Percentiles rank a stretch among this genome's conserved stretches.
Evolutionary conservation across 176 grass and related monocot species (phyloP).

Genomic region (Luzula sylvatica): DNA sequence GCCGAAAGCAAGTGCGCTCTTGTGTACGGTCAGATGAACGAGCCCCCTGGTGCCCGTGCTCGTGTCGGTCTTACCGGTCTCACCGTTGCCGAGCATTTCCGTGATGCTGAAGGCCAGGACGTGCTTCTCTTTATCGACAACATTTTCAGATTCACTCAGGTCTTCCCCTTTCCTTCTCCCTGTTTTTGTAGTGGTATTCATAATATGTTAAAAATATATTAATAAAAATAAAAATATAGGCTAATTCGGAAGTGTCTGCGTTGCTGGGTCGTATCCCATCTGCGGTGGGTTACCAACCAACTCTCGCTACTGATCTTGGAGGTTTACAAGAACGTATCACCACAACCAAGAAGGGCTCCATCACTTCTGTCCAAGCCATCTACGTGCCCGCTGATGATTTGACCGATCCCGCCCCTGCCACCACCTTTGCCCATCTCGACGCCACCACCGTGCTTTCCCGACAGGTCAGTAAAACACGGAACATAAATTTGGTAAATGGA

Average conservation of each 20-base stretch:
- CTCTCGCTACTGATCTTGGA: constrained; percentile 92
- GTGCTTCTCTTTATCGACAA: constrained; percentile 98
- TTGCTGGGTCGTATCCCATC: constrained; percentile 93
- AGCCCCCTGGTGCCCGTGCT: constrained; percentile 94
- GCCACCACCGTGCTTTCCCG: constrained; percentile 91
- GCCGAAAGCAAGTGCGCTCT: constrained; percentile 89
- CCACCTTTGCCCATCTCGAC: constrained; percentile 96
- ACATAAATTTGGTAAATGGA: no score
- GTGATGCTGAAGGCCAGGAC: constrained; percentile 92
- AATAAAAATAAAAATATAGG: constrained; percentile 24
- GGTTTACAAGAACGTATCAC: constrained; percentile 92
- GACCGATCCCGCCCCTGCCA: constrained; percentile 97
- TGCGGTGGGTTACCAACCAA: constrained; percentile 97
- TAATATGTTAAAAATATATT: not conserved
- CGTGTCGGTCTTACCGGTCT: constrained; percentile 89
- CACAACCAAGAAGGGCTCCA: constrained; percentile 94
- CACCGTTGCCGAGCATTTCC: constrained; percentile 94
- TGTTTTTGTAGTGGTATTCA: not conserved
- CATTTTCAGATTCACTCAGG: constrained; percentile 98
- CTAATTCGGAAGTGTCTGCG: constrained; percentile 98
- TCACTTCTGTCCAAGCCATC: constrained; percentile 94
- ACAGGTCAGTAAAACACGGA: no score
- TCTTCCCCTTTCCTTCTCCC: not conserved
- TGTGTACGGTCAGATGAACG: constrained; percentile 95
- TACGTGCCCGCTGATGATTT: constrained; percentile 98